phyloP scores from a whole-genome alignment of 164 flowering plant genomes.

The Platanus orientalis region DNA sequence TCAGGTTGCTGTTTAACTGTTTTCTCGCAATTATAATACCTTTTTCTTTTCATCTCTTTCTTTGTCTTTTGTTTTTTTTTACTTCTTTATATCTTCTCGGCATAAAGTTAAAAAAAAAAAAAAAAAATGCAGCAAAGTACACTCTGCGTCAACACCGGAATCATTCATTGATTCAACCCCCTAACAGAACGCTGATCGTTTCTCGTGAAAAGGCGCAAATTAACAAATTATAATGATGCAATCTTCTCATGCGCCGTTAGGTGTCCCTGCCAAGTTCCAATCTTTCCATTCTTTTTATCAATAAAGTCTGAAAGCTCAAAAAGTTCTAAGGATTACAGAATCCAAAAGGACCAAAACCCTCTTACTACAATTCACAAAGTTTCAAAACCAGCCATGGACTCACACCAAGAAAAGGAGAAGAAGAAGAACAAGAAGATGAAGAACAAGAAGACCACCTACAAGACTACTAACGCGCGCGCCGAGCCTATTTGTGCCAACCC shows the following conservation, averaged over 20 bases:
- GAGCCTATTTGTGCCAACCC: constrained; percentile 27
- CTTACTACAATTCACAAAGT: neutral
- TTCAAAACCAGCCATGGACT: constrained; percentile 14
- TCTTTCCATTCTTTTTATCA: neutral
- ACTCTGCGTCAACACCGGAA: constrained; percentile 9
- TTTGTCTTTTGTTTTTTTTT: neutral
- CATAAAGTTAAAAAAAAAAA: neutral
- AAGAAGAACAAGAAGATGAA: constrained; percentile 14
- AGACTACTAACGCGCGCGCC: neutral
- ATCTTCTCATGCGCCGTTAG: constrained; percentile 24
- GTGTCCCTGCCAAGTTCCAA: constrained; percentile 10
- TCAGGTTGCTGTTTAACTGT: neutral
- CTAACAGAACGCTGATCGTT: neutral
- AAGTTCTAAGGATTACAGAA: too few species aligned
- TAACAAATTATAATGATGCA: constrained; percentile 11
- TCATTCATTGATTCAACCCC: constrained; percentile 1
- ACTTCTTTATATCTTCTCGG: too few species aligned
- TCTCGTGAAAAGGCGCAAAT: constrained; percentile 19
- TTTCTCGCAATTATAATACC: neutral
- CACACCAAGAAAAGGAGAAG: constrained; percentile 17
- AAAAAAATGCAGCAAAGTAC: constrained; percentile 15
- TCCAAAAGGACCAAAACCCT: constrained; percentile 7
- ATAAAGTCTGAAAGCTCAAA: too few species aligned
- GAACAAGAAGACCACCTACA: constrained; percentile 1
- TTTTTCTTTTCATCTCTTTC: neutral